These are phyloP conservation scores for Syncephalastrum contaminatum DNA, from an alignment of 371 early-diverging fungal species.

Conservation along the genomic window DNA sequence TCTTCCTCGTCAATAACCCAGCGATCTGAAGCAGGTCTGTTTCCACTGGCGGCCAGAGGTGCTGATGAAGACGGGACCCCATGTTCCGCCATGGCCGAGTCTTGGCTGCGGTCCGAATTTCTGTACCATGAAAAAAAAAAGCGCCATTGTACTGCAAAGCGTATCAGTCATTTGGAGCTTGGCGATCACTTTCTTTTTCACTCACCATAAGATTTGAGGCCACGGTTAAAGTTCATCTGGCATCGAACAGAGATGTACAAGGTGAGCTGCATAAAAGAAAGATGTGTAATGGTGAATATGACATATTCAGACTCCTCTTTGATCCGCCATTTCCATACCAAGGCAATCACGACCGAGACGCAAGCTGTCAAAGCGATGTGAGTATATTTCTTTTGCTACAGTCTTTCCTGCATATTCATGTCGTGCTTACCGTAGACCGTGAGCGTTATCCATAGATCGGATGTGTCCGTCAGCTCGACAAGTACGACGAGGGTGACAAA, in stretches of 20 bases:
- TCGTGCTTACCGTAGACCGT: slow-evolving; percentile 8
- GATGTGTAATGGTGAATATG: too few species aligned
- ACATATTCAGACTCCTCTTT: too few species aligned
- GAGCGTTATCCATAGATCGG: slow-evolving; percentile 14
- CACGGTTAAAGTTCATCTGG: slow-evolving; percentile 13
- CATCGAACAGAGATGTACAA: slow-evolving; percentile 14
- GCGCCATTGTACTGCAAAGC: neutral
- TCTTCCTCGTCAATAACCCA: too few species aligned
- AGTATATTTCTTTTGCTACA: too few species aligned
- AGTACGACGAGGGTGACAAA: slow-evolving; percentile 12
- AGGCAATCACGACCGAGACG: slow-evolving; percentile 9
- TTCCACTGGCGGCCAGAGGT: too few species aligned
- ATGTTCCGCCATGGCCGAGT: too few species aligned
- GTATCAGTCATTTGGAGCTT: neutral
- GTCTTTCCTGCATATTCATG: neutral
- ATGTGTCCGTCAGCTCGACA: slow-evolving; percentile 3
- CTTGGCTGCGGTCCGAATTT: too few species aligned
- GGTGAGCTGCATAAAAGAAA: slow-evolving; percentile 1
- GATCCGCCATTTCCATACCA: slow-evolving; percentile 9
- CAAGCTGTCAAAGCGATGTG: slow-evolving; percentile 3
- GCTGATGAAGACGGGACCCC: too few species aligned
- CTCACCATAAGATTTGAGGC: slow-evolving; percentile 15
- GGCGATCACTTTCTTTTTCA: neutral
- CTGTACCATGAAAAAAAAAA: too few species aligned
- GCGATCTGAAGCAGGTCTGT: too few species aligned